Percentiles rank a stretch among this genome's conserved stretches.
These are phyloP conservation scores for Polytrichum formosum DNA, from an alignment of 225 moss, liverwort and hornwort genomes.

Conservation along the genomic window DNA sequence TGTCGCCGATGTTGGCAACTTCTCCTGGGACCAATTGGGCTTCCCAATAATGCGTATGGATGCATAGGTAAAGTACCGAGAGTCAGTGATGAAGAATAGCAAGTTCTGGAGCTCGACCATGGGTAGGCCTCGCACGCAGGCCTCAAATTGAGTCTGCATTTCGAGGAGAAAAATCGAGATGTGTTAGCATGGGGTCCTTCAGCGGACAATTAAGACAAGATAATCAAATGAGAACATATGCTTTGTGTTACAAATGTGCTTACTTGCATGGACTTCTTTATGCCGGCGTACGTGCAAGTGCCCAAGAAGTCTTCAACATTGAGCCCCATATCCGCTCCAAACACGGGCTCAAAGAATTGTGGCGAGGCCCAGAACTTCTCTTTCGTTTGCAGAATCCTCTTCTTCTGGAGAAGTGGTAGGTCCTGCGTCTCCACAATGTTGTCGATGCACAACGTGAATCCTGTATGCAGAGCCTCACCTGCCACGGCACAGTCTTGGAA, in stretches of 20 bases:
- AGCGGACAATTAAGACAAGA: background rate
- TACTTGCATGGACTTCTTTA: background rate
- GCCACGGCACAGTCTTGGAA: background rate
- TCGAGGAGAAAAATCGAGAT: background rate
- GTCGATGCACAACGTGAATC: background rate
- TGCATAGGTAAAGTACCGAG: background rate
- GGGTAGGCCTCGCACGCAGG: background rate
- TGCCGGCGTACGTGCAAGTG: background rate
- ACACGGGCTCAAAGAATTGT: background rate
- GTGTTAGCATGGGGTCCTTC: background rate
- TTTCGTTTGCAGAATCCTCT: background rate
- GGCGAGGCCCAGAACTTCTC: background rate
- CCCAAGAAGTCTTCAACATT: background rate
- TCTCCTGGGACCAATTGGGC: background rate
- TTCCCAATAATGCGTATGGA: background rate
- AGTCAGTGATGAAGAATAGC: background rate
- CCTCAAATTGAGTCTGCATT: background rate
- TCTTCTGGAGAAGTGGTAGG: background rate
- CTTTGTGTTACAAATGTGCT: background rate
- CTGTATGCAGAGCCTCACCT: background rate
- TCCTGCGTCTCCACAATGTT: background rate
- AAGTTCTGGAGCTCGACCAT: background rate
- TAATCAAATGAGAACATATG: too few species aligned
- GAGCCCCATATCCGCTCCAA: background rate
- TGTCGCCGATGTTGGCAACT: background rate